Evolutionary conservation across 805 yeast species (phyloP), one percentile per base, ranked within the genome.

Genomic region (Candida piceae): DNA sequence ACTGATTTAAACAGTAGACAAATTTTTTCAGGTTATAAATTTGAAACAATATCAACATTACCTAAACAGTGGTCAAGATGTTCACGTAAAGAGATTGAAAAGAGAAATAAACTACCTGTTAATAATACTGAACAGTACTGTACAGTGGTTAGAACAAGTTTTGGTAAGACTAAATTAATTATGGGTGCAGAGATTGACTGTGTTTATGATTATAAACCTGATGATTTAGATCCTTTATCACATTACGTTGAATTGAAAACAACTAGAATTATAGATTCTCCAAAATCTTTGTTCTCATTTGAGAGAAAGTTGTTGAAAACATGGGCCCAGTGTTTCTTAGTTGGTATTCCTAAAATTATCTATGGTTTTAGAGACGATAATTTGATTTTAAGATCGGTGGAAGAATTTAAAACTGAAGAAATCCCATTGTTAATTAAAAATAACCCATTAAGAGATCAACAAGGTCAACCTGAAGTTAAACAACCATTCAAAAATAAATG

Each of bases 151-250:
- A 72, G 74, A 48, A 81, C 96, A 0, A 94, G 95, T 3, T 77
- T 90, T 12, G 96, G 96, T 7, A 72, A 70, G 31, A 71, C 77
- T 15, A 75, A 73, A 44, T 60, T 87, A 30, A 57, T 85, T 5
- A 58, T 88, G 31, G 95, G 88, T 1, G 96, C 96, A 2, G 97
- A 93, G 62, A 85, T 90, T 16, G 97, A 90, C 60, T 83, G 96
- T 57, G 81, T 83, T 9, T 83, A 80, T 72, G 96, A 88, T 57
- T 86, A 76, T 50, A 74, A 79, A 45, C 87, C 89, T 13, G 53
- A 52, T 33, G 55, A 58, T 38, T 57, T 30, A 40, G 76, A 74
- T 41, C 72, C 78, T 16, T 63, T 86, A 31, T 58, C 70, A 4
- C 95, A 86, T 58, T 93, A 93, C 55, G 80, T 81, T 7, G 97